These are phyloP conservation scores for Spencermartinsiella ligniputridi DNA, from an alignment of 1,139 yeast genomes.

Conservation along the genomic window DNA sequence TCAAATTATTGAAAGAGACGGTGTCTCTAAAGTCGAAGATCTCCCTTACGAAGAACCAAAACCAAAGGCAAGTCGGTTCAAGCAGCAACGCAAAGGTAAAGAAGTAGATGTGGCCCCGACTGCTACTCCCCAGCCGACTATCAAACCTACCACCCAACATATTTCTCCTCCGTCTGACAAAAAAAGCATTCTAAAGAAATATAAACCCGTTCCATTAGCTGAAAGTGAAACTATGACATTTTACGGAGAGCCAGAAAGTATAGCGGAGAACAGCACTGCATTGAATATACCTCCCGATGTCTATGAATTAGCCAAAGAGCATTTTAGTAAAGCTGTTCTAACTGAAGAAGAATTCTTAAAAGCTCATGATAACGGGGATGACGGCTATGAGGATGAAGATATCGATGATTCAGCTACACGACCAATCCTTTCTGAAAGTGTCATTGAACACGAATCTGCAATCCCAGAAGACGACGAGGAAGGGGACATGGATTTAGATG, in stretches of 20 bases:
- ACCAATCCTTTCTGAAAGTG: slow-evolving; percentile 19
- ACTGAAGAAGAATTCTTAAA: slow-evolving; percentile 33
- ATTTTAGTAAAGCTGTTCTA: slow-evolving; percentile 30
- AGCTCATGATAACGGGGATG: slow-evolving; percentile 20
- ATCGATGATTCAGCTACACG: slow-evolving; percentile 2
- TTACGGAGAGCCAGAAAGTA: slow-evolving; percentile 4
- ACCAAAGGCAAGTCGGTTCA: not conserved
- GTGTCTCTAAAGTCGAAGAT: not conserved
- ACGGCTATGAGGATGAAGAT: slow-evolving; percentile 6
- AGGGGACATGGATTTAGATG: slow-evolving; percentile 19
- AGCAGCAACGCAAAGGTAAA: not conserved
- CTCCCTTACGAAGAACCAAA: not conserved
- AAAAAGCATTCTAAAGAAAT: not conserved
- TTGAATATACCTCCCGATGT: slow-evolving; percentile 13
- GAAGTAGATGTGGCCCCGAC: too few relatives aligned
- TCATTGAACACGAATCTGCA: slow-evolving; percentile 20
- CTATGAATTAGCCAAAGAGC: slow-evolving; percentile 24
- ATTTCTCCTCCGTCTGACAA: not conserved
- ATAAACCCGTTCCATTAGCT: not conserved
- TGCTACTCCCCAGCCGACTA: too few relatives aligned
- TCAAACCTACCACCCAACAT: not conserved
- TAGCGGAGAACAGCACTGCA: slow-evolving; percentile 1
- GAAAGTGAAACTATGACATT: not conserved
- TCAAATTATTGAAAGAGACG: not conserved
- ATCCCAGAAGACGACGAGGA: slow-evolving; percentile 18